Evolutionary conservation across 2,329 filamentous ascomycete species (phyloP).

Genomic region (Talaromyces funiculosus): DNA sequence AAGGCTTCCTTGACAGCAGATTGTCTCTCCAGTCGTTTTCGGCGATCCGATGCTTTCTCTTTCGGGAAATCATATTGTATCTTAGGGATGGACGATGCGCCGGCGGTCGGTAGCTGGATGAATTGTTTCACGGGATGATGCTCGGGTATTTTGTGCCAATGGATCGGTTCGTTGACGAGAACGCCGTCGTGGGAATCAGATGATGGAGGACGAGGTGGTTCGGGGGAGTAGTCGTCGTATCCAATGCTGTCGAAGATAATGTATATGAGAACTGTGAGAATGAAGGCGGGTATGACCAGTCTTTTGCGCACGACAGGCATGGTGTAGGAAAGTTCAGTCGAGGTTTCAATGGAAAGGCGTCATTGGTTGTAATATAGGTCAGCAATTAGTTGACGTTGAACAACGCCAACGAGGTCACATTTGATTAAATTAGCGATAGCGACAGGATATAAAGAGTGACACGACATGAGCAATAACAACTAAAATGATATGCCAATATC

Average conservation of each 20-base stretch:
- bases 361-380: neutral
- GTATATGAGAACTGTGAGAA: constrained; percentile 23
- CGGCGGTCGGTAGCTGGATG: constrained; percentile 64
- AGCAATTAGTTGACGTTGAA: neutral
- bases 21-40: constrained; percentile 59
- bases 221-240: constrained; percentile 15
- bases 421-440: neutral
- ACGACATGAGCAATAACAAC: neutral
- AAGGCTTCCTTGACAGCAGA: constrained; percentile 68
- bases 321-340: neutral
- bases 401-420: neutral
- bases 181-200: constrained; percentile 11
- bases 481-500: neutral
- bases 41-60: constrained; percentile 57
- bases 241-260: constrained; percentile 6
- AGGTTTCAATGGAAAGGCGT: neutral
- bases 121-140: constrained; percentile 69
- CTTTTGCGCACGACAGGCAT: constrained; percentile 20
- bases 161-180: constrained; percentile 27
- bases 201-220: constrained; percentile 21
- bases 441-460: neutral
- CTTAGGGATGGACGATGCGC: constrained; percentile 61
- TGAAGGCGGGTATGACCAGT: constrained; percentile 21
- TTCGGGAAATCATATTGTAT: constrained; percentile 68
- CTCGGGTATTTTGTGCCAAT: constrained; percentile 69